Base-by-base conservation (phyloP, 2,329 filamentous ascomycete species). In the Cladosporium sp. region DNA sequence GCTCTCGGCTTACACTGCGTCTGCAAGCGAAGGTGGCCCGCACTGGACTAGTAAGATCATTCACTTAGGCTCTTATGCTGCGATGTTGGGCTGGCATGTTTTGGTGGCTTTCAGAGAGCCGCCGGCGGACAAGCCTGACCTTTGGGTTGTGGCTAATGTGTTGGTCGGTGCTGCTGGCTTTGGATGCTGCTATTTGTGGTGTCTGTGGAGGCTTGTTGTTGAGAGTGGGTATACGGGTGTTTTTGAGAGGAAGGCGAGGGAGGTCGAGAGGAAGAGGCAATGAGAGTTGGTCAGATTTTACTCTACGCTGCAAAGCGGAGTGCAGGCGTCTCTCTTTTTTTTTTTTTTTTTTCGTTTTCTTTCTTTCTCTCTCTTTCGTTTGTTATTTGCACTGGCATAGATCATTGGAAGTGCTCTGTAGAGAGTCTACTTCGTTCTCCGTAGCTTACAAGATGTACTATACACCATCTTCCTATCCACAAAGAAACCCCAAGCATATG, bases 91-190 rank as follows among this genome's bases (percentile, higher is more conserved):
- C 13, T 97, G 94, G 91, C 94, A 99, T 72, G 73, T 90, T 12
- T 76, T 85, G 0, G 90, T 96, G 64, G 81, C 82, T 1, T 85
- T 85, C 60, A 74, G 91, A 1, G 60, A 73, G 9, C 86, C 92
- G 13, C 92, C 93, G 4, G 65, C 76, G 0, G 80, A 82, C 58
- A 97, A 96, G 74, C 94, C 94, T 0, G 94, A 99, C 75, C 76
- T 99, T 1, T 99, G 93, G 93, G 87, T 95, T 3, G 92, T 99
- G 2, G 82, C 86, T 12, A 99, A 99, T 68, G 91, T 94, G 8
- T 85, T 91, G 17, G 75, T 97, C 20, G 94, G 94, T 7, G 90
- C 90, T 20, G 86, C 83, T 3, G 94, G 91, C 0, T 99, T 97
- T 71, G 83, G 83, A 0, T 75, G 96, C 34, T 95, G 91, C 73